Evolutionary conservation across 192 early-diverging fungal species (phyloP), one percentile per base, ranked within the genome.

Genomic region (Cladochytrium replicatum): DNA sequence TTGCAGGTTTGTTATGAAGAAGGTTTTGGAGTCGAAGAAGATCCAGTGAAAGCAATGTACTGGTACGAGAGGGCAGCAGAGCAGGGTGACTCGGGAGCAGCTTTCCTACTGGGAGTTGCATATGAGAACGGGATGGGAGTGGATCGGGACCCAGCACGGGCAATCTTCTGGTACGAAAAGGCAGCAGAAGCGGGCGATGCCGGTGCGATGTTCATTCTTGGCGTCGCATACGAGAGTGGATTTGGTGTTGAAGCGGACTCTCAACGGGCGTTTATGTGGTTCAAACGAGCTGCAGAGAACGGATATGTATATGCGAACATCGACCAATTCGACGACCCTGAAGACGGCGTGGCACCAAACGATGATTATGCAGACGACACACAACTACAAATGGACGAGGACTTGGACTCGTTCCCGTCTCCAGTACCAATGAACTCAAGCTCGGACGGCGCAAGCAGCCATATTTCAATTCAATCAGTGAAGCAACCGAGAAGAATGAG

Each of bases 1-100:
- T n/a, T n/a, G n/a, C n/a, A n/a, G n/a, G 83, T 87, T 54, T 91
- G 89, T 52, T 91, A 85, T 53, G 86, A 85, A 32, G 87, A 89
- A 56, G 87, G 86, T 6, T 82, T 86, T 48, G 87, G 87, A 13
- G 80, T 89, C 2, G 60, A 57, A 21, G 27, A 25, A 9, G 53
- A 66, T 41, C 32, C 34, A 5, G 44, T 40, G n/a, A 60, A 68
- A 42, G 71, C 75, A 4, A 48, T 80, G 9, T 19, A 52, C 46
- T 84, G 81, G 81, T 88, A 72, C 55, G 52, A 63, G 27, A 51
- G 50, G 39, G 66, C 74, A 15, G 66, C 74, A 4, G 27, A 44
- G 27, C 42, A 57, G 5, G 74, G 70, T 23, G 39, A 48, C 29
- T 57, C 66, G 22, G 19, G 39, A 4, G 69, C 74, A 4, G 60